Percentiles rank a stretch among this genome's conserved stretches.
Evolutionary conservation across 2,329 filamentous ascomycete genomes (phyloP).

Genomic region (Rutstroemia sydowiana): DNA sequence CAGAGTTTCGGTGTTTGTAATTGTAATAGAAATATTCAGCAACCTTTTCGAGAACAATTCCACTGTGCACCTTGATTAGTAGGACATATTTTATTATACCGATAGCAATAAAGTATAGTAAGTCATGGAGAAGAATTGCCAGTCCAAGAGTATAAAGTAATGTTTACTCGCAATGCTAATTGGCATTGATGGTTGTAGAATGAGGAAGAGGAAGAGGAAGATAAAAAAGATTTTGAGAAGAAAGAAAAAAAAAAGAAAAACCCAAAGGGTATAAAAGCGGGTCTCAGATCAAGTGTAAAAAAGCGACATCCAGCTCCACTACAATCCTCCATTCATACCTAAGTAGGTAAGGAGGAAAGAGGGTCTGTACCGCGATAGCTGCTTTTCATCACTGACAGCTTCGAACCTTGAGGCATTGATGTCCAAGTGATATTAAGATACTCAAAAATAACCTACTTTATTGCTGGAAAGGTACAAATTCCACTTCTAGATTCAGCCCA

Average conservation of each 20-base stretch:
- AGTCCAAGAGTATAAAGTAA: not conserved
- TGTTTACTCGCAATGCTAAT: not conserved
- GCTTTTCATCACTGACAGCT: constrained; percentile 28
- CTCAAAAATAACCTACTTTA: constrained; percentile 51
- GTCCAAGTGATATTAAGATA: not conserved
- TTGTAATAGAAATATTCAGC: constrained; percentile 81
- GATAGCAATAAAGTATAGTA: not conserved
- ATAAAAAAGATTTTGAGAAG: not conserved
- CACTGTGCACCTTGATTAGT: constrained; percentile 39
- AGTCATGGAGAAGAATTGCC: not conserved
- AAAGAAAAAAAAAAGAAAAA: not conserved
- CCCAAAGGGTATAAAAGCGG: constrained; percentile 11
- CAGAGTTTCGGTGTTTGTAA: constrained; percentile 61
- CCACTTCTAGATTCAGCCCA: constrained; percentile 60
- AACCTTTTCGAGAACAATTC: constrained; percentile 69
- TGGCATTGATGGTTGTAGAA: too few species aligned
- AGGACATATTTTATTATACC: not conserved
- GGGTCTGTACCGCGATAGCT: constrained; percentile 28
- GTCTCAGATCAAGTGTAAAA: constrained; percentile 61
- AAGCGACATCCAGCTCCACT: constrained; percentile 30
- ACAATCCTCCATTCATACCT: constrained; percentile 13
- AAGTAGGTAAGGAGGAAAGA: constrained; percentile 18
- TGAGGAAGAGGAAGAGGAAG: too few species aligned
- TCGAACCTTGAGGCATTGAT: not conserved
- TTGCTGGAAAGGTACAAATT: constrained; percentile 61